Percentiles rank a stretch among this genome's conserved stretches.
phyloP scores from a whole-genome alignment of 2,329 filamentous ascomycete genomes.

The Sarocladiaceae sp. region DNA sequence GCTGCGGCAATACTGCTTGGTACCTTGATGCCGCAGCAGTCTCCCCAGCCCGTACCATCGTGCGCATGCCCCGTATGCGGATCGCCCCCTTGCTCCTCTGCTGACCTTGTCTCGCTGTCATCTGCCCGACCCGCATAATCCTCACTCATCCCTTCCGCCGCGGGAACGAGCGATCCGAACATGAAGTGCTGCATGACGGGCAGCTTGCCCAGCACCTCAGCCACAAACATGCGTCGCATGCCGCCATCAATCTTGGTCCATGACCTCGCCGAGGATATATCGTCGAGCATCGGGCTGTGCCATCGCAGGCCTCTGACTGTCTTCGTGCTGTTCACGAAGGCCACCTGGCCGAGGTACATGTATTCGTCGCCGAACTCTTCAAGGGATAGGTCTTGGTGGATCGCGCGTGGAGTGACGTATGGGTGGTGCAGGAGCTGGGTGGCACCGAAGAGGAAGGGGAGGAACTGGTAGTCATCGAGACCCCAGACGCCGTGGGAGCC shows the following conservation, averaged over 20 bases:
- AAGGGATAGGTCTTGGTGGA: slow-evolving; percentile 81
- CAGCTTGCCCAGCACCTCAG: slow-evolving; percentile 85
- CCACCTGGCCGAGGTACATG: slow-evolving; percentile 86
- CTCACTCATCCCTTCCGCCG: slow-evolving; percentile 72
- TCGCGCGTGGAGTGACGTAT: slow-evolving; percentile 70
- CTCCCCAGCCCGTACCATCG: slow-evolving; percentile 72
- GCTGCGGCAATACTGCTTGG: slow-evolving; percentile 89
- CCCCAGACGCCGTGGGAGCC: slow-evolving; percentile 98
- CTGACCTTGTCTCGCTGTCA: slow-evolving; percentile 51
- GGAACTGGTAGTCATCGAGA: slow-evolving; percentile 93
- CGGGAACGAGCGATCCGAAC: slow-evolving; percentile 80
- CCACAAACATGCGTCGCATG: slow-evolving; percentile 95
- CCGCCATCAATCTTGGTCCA: slow-evolving; percentile 92
- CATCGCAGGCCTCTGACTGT: slow-evolving; percentile 89
- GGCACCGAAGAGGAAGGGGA: slow-evolving; percentile 91
- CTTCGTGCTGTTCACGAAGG: slow-evolving; percentile 93
- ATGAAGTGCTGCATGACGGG: slow-evolving; percentile 99
- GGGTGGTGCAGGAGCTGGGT: slow-evolving; percentile 81
- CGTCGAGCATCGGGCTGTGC: slow-evolving; percentile 98
- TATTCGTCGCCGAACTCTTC: slow-evolving; percentile 82
- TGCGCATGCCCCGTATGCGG: slow-evolving; percentile 47
- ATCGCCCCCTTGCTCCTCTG: slow-evolving; percentile 4
- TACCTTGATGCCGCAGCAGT: slow-evolving; percentile 97
- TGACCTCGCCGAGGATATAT: slow-evolving; percentile 82
- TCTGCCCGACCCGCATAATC: slow-evolving; percentile 42